Conservation (phyloP, 106 monocot species). For the Chionographis japonica region DNA sequence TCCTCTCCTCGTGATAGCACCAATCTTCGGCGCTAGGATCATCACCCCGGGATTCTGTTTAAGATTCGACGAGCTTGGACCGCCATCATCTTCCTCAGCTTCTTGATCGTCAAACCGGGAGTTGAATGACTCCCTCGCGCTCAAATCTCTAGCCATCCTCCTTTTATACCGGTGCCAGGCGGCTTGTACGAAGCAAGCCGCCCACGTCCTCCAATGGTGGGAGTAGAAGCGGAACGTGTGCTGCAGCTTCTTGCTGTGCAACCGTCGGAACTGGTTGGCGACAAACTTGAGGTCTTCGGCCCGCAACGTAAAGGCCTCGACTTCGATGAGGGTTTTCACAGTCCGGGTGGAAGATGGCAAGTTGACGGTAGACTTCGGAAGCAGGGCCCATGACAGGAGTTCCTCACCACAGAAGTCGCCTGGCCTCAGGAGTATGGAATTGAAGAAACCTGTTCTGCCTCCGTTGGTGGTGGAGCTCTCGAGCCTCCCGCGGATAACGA, state of each 20-base stretch:
- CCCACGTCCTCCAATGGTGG: conserved; percentile 86
- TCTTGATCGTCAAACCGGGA: conserved; percentile 22
- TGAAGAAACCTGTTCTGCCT: conserved; percentile 85
- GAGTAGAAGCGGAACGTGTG: conserved; percentile 85
- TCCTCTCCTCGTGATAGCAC: conserved; percentile 21
- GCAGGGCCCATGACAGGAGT: conserved; percentile 73
- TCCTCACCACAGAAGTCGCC: conserved; percentile 94
- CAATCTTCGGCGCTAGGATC: conserved; percentile 34
- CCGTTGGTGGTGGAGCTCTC: conserved; percentile 95
- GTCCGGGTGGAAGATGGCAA: conserved; percentile 72
- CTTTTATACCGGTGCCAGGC: conserved; percentile 78
- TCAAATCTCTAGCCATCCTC: conserved; percentile 44
- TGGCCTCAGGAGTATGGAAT: conserved; percentile 61
- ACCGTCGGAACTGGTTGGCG: conserved; percentile 70
- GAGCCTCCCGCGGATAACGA: conserved; percentile 70
- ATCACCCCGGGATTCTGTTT: conserved; percentile 31
- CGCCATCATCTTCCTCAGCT: conserved; percentile 16
- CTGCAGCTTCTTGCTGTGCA: conserved; percentile 87
- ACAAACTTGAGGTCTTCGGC: conserved; percentile 94
- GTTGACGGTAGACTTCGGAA: conserved; percentile 58
- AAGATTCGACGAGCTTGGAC: background rate
- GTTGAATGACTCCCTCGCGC: conserved; percentile 48
- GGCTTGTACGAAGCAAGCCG: conserved; percentile 71
- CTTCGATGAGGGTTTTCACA: conserved; percentile 60
- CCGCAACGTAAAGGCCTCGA: conserved; percentile 69